Evolutionary conservation across 805 yeast genomes (phyloP).

Genomic region (Wickerhamomyces hampshirensis): DNA sequence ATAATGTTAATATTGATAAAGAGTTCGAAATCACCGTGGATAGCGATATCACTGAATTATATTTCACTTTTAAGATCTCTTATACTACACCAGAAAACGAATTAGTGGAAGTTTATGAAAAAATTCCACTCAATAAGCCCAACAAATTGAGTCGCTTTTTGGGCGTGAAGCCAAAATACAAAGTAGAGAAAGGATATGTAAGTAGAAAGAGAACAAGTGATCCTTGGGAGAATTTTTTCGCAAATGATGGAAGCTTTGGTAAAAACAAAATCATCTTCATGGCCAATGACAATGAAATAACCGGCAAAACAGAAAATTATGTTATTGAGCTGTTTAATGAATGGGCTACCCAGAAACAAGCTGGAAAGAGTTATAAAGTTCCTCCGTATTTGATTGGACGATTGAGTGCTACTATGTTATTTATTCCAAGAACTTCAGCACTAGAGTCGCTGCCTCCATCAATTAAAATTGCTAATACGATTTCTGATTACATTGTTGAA

Average conservation of each 20-base stretch:
- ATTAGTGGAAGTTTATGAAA: conserved; percentile 57
- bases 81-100: conserved; percentile 44
- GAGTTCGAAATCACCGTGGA: conserved; percentile 77
- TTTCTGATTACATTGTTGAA: conserved; percentile 33
- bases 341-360: conserved; percentile 54
- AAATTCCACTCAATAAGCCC: conserved; percentile 39
- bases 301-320: conserved; percentile 47
- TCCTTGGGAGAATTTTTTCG: conserved; percentile 59
- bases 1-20: conserved; percentile 43
- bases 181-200: conserved; percentile 40
- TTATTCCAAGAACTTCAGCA: conserved; percentile 55
- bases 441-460: conserved; percentile 68
- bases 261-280: conserved; percentile 64
- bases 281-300: conserved; percentile 50
- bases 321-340: conserved; percentile 69
- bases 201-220: conserved; percentile 46
- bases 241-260: conserved; percentile 88
- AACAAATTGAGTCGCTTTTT: conserved; percentile 42
- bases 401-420: conserved; percentile 63
- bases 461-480: conserved; percentile 46
- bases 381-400: conserved; percentile 61
- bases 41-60: conserved; percentile 49
- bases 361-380: conserved; percentile 28
- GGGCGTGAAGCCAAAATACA: conserved; percentile 35
- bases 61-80: conserved; percentile 66